Evolutionary conservation across 257 asterid genomes (phyloP), one percentile per base, ranked within the genome.

Genomic region (Solanum ahanhuiri): DNA sequence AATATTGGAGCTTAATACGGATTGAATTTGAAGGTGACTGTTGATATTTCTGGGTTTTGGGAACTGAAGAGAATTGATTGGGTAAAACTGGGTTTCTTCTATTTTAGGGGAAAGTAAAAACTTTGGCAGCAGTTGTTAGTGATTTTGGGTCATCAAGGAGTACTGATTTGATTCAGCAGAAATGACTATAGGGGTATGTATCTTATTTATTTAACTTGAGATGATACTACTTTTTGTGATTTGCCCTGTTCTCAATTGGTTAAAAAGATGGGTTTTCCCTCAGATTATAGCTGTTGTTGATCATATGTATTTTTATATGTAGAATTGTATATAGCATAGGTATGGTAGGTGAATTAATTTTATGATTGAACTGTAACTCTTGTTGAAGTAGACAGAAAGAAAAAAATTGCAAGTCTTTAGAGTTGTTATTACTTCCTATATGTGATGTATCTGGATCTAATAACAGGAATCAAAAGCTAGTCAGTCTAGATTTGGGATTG

Each of bases 111-210:
- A 57, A 45, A 45, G 57, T 45, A 51, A 48, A 48, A 48, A 14
- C 20, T 48, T 48, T 48, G 58, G 58, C 57, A 45, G 57, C 57
- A 45, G 57, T 45, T 45, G 57, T 48, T 48, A 14, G 25, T 31
- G 20, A 86, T 58, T 28, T 41, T 48, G 71, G 54, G n/a, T n/a
- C n/a, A 23, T 51, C 76, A 35, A 79, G 85, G 88, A 85, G 81
- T 82, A 88, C 12, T 86, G 31, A 90, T 89, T 90, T 90, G 86
- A 77, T 86, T 84, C 91, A 87, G 88, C 92, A 84, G 90, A 89
- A 73, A 92, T 90, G 94, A 86, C 73, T 88, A 2, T 30, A 82
- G 88, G 87, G 94, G 98, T 95, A 85, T 86, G 90, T 5, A 67
- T 64, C 83, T 89, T 34, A 20, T 10, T 20, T 34, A 9, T 72